These are phyloP conservation scores for Podospora anserina DNA, from an alignment of 495 filamentous ascomycete genomes.

Conservation along the genomic window DNA sequence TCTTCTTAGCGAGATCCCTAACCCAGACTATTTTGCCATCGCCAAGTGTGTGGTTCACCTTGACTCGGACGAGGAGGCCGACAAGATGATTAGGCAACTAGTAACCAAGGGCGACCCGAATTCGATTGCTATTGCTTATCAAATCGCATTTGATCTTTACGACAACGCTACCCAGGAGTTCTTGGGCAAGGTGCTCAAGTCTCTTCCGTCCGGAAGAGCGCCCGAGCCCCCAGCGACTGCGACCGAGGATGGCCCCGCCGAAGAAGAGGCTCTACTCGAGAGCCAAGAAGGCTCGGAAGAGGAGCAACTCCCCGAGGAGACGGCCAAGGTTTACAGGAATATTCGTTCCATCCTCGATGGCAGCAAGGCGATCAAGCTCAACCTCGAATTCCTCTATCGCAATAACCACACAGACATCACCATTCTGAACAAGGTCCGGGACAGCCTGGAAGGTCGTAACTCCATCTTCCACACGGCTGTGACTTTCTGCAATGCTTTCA, in stretches of 20 bases:
- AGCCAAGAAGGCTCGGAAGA: constrained; percentile 31
- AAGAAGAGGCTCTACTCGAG: constrained; percentile 44
- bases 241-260: constrained; percentile 44
- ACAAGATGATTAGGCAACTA: constrained; percentile 77
- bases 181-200: constrained; percentile 79
- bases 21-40: constrained; percentile 95
- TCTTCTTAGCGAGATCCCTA: constrained; percentile 79
- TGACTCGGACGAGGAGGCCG: constrained; percentile 86
- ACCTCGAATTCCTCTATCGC: constrained; percentile 92
- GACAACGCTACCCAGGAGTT: constrained; percentile 99
- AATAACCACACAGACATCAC: constrained; percentile 80
- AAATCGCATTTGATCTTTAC: constrained; percentile 96
- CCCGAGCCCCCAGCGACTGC: constrained; percentile 52
- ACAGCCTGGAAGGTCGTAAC: constrained; percentile 91
- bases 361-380: constrained; percentile 86
- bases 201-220: constrained; percentile 62
- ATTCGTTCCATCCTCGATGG: constrained; percentile 86
- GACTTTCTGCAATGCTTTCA: constrained; percentile 96
- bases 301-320: constrained; percentile 45
- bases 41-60: constrained; percentile 98
- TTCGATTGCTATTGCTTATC: constrained; percentile 83
- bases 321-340: constrained; percentile 64
- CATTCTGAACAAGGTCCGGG: constrained; percentile 92
- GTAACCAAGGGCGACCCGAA: constrained; percentile 72
- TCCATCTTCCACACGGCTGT: constrained; percentile 98